Percentiles rank a stretch among this genome's conserved stretches.
Conservation (phyloP, 768 basidiomycete genomes). For the Auricularia auricula-judae region DNA sequence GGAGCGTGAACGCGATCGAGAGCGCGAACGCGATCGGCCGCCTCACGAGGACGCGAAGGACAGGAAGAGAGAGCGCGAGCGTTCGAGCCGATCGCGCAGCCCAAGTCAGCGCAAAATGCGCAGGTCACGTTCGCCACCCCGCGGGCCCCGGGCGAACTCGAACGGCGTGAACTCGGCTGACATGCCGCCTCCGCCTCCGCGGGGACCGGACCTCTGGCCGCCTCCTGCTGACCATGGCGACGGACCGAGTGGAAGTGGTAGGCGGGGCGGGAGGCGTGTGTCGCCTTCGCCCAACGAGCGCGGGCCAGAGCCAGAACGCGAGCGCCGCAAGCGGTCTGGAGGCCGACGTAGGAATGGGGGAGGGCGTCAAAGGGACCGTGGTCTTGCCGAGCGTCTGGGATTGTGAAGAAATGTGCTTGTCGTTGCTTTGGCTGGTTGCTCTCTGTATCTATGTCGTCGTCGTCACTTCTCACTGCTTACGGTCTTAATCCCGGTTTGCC, state of each 20-base stretch:
- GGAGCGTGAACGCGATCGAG: conserved; percentile 12
- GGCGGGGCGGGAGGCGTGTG: conserved; percentile 26
- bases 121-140: not conserved
- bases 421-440: not conserved
- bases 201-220: not conserved
- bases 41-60: conserved; percentile 6
- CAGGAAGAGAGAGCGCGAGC: conserved; percentile 17
- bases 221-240: conserved; percentile 2
- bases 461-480: not conserved
- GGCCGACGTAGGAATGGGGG: conserved; percentile 18
- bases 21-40: conserved; percentile 4
- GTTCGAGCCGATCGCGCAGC: not conserved
- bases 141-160: not conserved
- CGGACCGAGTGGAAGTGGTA: conserved; percentile 13
- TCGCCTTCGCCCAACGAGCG: no score
- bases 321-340: conserved; percentile 9
- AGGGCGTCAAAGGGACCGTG: conserved; percentile 39
- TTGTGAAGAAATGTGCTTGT: conserved; percentile 29
- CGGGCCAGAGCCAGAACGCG: not conserved
- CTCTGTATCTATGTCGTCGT: not conserved
- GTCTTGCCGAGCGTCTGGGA: conserved; percentile 79
- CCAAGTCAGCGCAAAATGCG: not conserved
- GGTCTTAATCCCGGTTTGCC: no score
- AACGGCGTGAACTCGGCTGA: not conserved
- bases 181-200: not conserved